phyloP scores from a whole-genome alignment of 495 filamentous ascomycete species.

The Penicillium goetzii region DNA sequence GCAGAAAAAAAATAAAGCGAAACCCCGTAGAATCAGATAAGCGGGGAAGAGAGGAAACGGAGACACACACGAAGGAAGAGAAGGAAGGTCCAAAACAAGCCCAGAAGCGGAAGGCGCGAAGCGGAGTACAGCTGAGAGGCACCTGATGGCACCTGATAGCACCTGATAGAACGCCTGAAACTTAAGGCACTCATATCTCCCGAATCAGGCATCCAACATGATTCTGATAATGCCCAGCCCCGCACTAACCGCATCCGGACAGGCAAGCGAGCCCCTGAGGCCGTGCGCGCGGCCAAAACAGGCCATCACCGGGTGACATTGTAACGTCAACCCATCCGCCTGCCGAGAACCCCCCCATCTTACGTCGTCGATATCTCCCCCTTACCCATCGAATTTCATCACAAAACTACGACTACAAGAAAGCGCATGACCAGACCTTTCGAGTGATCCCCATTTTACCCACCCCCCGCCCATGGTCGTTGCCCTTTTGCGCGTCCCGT shows the following conservation, averaged over 20 bases:
- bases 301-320: slow-evolving; percentile 47
- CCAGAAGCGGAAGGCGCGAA: background rate
- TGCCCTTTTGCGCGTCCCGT: slow-evolving; percentile 55
- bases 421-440: slow-evolving; percentile 58
- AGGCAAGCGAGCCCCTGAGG: slow-evolving; percentile 55
- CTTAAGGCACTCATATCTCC: slow-evolving; percentile 5
- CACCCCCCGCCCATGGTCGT: slow-evolving; percentile 47
- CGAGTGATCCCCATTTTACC: slow-evolving; percentile 48
- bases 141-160: background rate
- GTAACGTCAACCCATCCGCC: slow-evolving; percentile 70
- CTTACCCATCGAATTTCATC: slow-evolving; percentile 52
- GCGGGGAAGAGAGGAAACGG: background rate
- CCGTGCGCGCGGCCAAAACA: slow-evolving; percentile 53
- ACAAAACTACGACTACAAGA: slow-evolving; percentile 58
- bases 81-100: background rate
- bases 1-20: slow-evolving; percentile 1
- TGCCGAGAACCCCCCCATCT: slow-evolving; percentile 45
- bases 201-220: slow-evolving; percentile 17
- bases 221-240: slow-evolving; percentile 55
- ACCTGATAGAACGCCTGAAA: background rate
- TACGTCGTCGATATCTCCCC: slow-evolving; percentile 62
- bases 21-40: slow-evolving; percentile 10
- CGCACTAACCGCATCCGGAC: slow-evolving; percentile 50
- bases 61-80: background rate
- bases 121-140: background rate